phyloP scores from a whole-genome alignment of 2,329 filamentous ascomycete genomes.

The Endoconidiophora polonica region DNA sequence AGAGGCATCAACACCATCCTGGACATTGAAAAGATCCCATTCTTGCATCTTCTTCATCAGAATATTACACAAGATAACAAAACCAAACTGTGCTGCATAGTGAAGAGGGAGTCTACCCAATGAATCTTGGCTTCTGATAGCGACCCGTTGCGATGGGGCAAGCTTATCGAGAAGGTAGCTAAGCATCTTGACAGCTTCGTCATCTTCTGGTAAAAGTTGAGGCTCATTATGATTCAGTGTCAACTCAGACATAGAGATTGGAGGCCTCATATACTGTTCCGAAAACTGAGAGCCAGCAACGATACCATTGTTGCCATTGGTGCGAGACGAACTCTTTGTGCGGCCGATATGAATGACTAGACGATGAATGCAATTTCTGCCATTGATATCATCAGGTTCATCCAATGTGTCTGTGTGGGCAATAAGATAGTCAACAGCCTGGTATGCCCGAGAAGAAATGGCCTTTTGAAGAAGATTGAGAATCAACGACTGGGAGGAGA shows the following conservation, averaged over 20 bases:
- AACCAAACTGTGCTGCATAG: slow-evolving; percentile 88
- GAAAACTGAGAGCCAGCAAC: slow-evolving; percentile 11
- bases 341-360: slow-evolving; percentile 84
- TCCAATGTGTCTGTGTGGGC: slow-evolving; percentile 53
- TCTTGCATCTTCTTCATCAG: slow-evolving; percentile 78
- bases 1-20: slow-evolving; percentile 69
- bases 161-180: slow-evolving; percentile 50
- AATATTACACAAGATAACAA: slow-evolving; percentile 75
- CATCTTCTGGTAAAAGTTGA: slow-evolving; percentile 47
- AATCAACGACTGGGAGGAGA: slow-evolving; percentile 48
- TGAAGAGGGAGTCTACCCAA: slow-evolving; percentile 77
- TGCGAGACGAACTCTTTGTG: slow-evolving; percentile 30
- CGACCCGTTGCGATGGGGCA: slow-evolving; percentile 45
- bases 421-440: slow-evolving; percentile 57
- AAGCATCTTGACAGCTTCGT: slow-evolving; percentile 58
- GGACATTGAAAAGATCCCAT: slow-evolving; percentile 75
- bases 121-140: slow-evolving; percentile 53
- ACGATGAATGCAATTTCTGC: slow-evolving; percentile 82
- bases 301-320: slow-evolving; percentile 5
- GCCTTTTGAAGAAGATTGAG: slow-evolving; percentile 64
- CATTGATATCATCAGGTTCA: slow-evolving; percentile 83
- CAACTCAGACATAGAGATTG: slow-evolving; percentile 22
- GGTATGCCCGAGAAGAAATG: slow-evolving; percentile 51
- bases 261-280: slow-evolving; percentile 54
- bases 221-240: slow-evolving; percentile 50